phyloP scores from a whole-genome alignment of 352 stramenopile species.

The Pythium grandisporangium region DNA sequence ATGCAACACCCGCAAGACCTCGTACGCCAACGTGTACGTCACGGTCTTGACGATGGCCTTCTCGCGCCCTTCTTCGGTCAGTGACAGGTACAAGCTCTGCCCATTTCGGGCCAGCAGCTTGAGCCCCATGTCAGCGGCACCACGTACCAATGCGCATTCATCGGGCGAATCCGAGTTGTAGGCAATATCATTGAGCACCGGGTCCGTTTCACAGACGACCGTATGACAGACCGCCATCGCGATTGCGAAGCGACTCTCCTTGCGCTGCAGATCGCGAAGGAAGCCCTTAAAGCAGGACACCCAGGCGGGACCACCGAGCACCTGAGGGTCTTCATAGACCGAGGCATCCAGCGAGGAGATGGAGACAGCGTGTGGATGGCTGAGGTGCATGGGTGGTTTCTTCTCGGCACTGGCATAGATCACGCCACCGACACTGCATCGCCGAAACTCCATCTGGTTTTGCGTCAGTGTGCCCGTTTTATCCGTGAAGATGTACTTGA shows the following conservation, averaged over 20 bases:
- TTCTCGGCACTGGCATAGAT: slow-evolving; percentile 65
- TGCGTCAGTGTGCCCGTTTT: slow-evolving; percentile 93
- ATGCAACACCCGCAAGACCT: slow-evolving; percentile 58
- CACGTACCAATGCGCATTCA: slow-evolving; percentile 87
- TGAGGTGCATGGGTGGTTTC: slow-evolving; percentile 10
- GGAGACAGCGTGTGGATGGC: slow-evolving; percentile 14
- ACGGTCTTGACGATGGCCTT: slow-evolving; percentile 54
- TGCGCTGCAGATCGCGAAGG: slow-evolving; percentile 34
- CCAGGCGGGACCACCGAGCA: slow-evolving; percentile 9
- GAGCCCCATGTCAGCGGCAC: slow-evolving; percentile 67
- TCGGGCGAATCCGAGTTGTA: slow-evolving; percentile 92
- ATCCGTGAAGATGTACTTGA: slow-evolving; percentile 91
- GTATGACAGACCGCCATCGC: slow-evolving; percentile 81
- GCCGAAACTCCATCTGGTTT: slow-evolving; percentile 95
- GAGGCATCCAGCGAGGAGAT: slow-evolving; percentile 23
- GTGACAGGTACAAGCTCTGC: slow-evolving; percentile 39
- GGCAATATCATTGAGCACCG: slow-evolving; percentile 22
- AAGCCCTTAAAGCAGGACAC: slow-evolving; percentile 33
- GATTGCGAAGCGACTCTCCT: slow-evolving; percentile 51
- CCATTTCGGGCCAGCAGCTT: slow-evolving; percentile 58
- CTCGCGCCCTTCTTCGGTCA: slow-evolving; percentile 48
- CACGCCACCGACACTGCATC: slow-evolving; percentile 86
- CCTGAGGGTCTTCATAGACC: neutral
- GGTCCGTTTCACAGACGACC: slow-evolving; percentile 68
- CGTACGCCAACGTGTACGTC: slow-evolving; percentile 54